phyloP scores from a whole-genome alignment of 169 alveolate genomes.

The Amoebophrya sp. region DNA sequence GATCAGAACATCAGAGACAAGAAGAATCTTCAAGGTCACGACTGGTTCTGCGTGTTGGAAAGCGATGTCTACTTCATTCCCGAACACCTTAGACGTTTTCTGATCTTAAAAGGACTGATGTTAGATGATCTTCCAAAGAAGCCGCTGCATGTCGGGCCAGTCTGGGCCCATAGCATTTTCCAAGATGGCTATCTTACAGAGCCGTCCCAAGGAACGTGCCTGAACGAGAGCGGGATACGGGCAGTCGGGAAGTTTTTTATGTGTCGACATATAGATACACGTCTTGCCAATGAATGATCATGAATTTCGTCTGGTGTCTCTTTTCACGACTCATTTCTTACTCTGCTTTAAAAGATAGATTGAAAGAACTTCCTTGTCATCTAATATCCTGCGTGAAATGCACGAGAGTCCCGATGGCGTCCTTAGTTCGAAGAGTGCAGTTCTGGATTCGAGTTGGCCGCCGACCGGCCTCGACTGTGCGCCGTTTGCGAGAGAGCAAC shows the following conservation, averaged over 20 bases:
- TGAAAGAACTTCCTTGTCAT: no score
- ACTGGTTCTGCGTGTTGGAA: not conserved
- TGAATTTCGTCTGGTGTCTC: no score
- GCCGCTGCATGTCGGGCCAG: not conserved
- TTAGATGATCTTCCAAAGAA: not conserved
- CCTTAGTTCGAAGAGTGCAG: not conserved
- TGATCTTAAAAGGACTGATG: not conserved
- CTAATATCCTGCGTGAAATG: no score
- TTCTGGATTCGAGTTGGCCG: not conserved
- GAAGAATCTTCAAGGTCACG: not conserved
- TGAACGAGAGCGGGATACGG: not conserved
- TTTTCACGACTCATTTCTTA: no score
- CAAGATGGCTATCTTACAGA: not conserved
- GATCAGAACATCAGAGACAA: not conserved
- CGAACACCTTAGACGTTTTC: not conserved
- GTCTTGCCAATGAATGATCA: no score
- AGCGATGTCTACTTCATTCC: not conserved
- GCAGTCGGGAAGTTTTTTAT: not conserved
- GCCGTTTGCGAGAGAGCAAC: not conserved
- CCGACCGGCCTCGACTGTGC: not conserved
- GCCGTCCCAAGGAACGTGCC: not conserved
- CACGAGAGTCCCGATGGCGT: no score
- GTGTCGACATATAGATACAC: no score
- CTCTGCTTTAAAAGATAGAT: no score
- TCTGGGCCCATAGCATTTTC: not conserved